Base-by-base conservation (phyloP, 1,284 basidiomycete genomes). In the Rhodofomes roseus region DNA sequence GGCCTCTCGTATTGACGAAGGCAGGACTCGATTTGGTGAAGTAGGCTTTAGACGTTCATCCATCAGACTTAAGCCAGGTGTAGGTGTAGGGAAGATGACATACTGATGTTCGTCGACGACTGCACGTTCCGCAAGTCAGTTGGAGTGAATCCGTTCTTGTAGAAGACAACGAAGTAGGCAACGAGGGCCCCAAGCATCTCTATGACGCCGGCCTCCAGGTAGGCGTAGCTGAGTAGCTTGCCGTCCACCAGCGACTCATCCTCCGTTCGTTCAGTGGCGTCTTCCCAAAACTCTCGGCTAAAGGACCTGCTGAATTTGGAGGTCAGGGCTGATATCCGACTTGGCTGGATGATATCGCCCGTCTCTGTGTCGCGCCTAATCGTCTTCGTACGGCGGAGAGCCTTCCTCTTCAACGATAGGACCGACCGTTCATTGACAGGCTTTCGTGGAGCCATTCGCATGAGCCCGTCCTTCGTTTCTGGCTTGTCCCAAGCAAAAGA, bases 401-500 rank as follows among this genome's bases (percentile, higher is more conserved):
- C 86, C 11, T 80, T 79, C 64, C 75, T 79, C 69, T 88, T 88
- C 46, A 82, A 73, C 1, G 78, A 73, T 51, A 77, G 70, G 60
- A 88, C 83, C 1, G 85, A 84, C 11, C 74, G 73, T 9, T 83
- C 78, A 62, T 79, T 88, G 23, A 89, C 85, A 82, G 86, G 86
- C 69, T 85, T 87, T n/a, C 86, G 81, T 12, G 86, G 86, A 34
- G 71, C 74, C 76, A 87, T 77, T 27, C 84, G 80, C 86, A 89
- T 89, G 29, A 89, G 70, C 18, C 84, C 84, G 63, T 87, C 85
- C 53, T 73, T 69, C 0, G 84, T 84, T 69, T 89, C 86, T 0
- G 86, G 84, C 64, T 83, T 77, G 68, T 89, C 86, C 86, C 86
- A 89, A 0, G 86, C 86, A 61, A 89, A 89, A 0, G 85, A 85